phyloP scores from a whole-genome alignment of 305 asterid species.

The Solanum chacoense region DNA sequence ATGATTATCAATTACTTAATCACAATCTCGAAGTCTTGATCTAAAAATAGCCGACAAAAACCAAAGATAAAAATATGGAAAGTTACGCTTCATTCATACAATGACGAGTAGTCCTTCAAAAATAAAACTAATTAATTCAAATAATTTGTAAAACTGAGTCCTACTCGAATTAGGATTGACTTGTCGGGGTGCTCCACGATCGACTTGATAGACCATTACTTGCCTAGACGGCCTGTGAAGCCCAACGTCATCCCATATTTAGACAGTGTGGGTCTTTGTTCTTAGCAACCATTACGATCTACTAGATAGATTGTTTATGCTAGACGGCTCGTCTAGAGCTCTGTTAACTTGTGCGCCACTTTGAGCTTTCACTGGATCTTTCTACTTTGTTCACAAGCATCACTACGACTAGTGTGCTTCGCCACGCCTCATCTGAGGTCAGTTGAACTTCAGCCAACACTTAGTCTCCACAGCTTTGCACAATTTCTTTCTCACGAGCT shows the following conservation, averaged over 20 bases:
- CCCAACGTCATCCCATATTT: not conserved
- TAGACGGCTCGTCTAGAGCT: not conserved
- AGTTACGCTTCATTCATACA: not conserved
- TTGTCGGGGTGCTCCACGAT: not conserved
- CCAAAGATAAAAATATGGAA: not conserved
- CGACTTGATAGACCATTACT: not conserved
- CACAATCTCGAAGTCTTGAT: not conserved
- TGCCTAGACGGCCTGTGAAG: not conserved
- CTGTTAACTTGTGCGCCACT: not conserved
- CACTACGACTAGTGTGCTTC: not conserved
- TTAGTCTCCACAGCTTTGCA: not conserved
- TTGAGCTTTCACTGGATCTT: not conserved
- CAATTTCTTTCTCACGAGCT: not conserved
- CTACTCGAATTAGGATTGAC: not conserved
- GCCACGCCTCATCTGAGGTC: not conserved
- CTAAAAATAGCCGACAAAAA: not conserved
- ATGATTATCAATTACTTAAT: not conserved
- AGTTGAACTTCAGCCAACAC: not conserved
- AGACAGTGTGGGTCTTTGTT: not conserved
- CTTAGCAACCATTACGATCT: not conserved
- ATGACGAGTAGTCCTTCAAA: not conserved
- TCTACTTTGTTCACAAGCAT: not conserved
- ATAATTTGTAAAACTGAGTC: not conserved
- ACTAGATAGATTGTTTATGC: not conserved
- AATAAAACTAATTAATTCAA: not conserved